phyloP scores from a whole-genome alignment of 345 rosid species.

The Populus deltoides region DNA sequence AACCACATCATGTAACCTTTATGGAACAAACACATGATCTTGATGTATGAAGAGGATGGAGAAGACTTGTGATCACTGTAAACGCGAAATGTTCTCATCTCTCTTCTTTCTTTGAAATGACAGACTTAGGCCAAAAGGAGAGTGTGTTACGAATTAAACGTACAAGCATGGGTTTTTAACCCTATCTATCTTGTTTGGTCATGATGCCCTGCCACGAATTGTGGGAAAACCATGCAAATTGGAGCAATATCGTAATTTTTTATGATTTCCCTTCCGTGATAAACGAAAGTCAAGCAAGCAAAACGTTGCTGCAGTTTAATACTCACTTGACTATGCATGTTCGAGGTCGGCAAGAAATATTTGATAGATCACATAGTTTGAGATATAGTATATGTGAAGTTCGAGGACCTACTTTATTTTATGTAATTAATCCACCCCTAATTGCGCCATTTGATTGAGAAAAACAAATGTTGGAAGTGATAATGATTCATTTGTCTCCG shows the following conservation, averaged over 20 bases:
- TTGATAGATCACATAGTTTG: neutral
- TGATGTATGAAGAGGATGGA: neutral
- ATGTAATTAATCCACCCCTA: neutral
- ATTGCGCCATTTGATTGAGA: neutral
- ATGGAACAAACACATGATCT: neutral
- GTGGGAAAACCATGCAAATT: neutral
- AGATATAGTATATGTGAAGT: neutral
- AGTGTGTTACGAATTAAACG: neutral
- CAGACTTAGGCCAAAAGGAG: neutral
- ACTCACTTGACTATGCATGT: neutral
- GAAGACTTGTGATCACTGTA: neutral
- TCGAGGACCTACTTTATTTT: neutral
- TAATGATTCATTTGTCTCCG: constrained; percentile 7
- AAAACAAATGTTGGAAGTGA: neutral
- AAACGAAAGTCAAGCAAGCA: neutral
- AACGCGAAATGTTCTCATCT: neutral
- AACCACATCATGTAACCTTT: neutral
- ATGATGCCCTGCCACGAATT: neutral
- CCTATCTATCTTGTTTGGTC: neutral
- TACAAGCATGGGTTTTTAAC: too few species aligned
- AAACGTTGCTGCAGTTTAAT: neutral
- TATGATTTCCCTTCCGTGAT: neutral
- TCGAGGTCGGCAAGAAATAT: neutral
- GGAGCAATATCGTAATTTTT: neutral
- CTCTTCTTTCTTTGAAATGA: neutral